These are phyloP conservation scores for Dactylonectria macrodidyma DNA, from an alignment of 2,329 filamentous ascomycete genomes.

Conservation along the genomic window DNA sequence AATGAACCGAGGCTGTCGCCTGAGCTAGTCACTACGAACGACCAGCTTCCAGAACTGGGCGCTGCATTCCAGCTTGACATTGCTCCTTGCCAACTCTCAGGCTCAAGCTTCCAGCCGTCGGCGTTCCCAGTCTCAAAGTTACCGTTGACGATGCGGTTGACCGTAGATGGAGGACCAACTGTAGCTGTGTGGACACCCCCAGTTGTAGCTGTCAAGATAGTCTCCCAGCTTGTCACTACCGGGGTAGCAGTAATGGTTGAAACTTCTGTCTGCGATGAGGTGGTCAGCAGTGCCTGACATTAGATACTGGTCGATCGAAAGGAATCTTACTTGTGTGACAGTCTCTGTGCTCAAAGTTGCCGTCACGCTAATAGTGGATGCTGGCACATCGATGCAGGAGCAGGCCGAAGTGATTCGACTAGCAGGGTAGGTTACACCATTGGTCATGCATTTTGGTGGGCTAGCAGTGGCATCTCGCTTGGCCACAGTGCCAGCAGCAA, in stretches of 20 bases:
- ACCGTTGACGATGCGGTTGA: conserved; percentile 26
- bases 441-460: conserved; percentile 42
- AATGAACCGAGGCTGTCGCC: conserved; percentile 18
- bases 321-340: conserved; percentile 21
- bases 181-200: conserved; percentile 23
- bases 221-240: conserved; percentile 28
- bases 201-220: conserved; percentile 28
- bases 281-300: neutral
- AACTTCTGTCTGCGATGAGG: conserved; percentile 11
- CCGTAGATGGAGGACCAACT: conserved; percentile 18
- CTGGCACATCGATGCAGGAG: conserved; percentile 43
- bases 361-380: conserved; percentile 36
- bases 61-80: conserved; percentile 9
- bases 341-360: conserved; percentile 25
- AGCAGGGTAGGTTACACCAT: conserved; percentile 40
- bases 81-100: conserved; percentile 19
- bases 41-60: neutral
- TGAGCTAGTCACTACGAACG: conserved; percentile 4
- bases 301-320: no score
- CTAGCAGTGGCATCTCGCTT: conserved; percentile 27
- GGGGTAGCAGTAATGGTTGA: conserved; percentile 19
- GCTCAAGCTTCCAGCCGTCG: conserved; percentile 24
- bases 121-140: conserved; percentile 25
- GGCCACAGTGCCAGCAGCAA: conserved; percentile 6
- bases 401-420: conserved; percentile 46